Conservation (phyloP, 345 rosid species). For the Lumnitzera littorea region DNA sequence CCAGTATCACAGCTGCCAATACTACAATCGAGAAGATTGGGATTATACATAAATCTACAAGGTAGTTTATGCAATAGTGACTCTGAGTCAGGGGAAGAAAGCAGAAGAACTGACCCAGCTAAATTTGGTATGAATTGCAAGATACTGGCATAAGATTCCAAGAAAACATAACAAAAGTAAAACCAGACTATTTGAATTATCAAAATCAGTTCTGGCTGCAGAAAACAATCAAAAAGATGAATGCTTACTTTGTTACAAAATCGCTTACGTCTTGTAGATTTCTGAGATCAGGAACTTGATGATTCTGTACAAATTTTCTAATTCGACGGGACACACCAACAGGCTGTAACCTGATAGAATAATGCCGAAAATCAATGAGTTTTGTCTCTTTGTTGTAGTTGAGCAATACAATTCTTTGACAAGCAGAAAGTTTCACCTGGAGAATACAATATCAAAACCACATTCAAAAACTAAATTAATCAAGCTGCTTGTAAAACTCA, state of each 20-base stretch:
- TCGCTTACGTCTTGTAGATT: slow-evolving; percentile 88
- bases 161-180: no score
- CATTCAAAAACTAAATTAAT: slow-evolving; percentile 9
- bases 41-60: no score
- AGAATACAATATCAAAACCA: slow-evolving; percentile 17
- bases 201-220: neutral
- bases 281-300: slow-evolving; percentile 81
- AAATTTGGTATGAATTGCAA: no score
- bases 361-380: slow-evolving; percentile 81
- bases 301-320: slow-evolving; percentile 84
- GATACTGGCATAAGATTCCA: no score
- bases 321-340: slow-evolving; percentile 83
- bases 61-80: no score
- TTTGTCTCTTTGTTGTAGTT: slow-evolving; percentile 85
- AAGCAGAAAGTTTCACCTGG: slow-evolving; percentile 88
- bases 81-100: no score
- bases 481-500: neutral
- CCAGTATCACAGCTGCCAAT: no score
- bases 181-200: neutral
- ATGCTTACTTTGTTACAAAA: slow-evolving; percentile 77
- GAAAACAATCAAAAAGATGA: neutral
- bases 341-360: slow-evolving; percentile 84
- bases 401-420: slow-evolving; percentile 89
- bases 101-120: no score
- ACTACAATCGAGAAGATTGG: no score